Evolutionary conservation across 1,284 basidiomycete genomes (phyloP).

Genomic region (Ceratobasidium sp.): DNA sequence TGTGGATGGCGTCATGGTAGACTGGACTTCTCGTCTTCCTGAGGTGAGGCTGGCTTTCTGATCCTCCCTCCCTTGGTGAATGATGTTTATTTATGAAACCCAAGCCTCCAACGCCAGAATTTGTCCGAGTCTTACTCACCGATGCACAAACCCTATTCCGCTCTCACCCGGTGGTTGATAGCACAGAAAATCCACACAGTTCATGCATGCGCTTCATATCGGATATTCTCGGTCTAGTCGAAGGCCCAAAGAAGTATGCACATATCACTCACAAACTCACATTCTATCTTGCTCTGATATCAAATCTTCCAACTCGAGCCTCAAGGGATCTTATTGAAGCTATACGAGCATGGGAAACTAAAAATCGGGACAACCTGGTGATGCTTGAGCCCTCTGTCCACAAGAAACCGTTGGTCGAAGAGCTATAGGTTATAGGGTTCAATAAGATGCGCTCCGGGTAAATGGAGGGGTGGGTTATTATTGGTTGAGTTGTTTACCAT

Average conservation of each 20-base stretch:
- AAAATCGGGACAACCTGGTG: background rate
- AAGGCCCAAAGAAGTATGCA: slow-evolving; percentile 12
- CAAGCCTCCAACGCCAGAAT: background rate
- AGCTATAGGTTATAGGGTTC: background rate
- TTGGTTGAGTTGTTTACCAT: background rate
- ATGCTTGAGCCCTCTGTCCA: background rate
- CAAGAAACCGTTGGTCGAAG: background rate
- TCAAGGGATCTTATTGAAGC: slow-evolving; percentile 5
- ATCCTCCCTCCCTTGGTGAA: background rate
- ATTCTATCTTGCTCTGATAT: slow-evolving; percentile 26
- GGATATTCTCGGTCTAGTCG: slow-evolving; percentile 7
- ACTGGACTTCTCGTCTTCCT: slow-evolving; percentile 19
- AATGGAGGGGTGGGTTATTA: background rate
- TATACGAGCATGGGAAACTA: slow-evolving; percentile 1
- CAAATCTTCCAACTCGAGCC: background rate
- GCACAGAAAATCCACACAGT: background rate
- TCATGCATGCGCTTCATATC: slow-evolving; percentile 31
- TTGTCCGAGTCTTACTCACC: background rate
- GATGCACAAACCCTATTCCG: slow-evolving; percentile 14
- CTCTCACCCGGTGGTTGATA: background rate
- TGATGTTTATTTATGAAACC: background rate
- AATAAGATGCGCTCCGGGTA: too few relatives aligned
- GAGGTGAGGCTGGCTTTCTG: background rate
- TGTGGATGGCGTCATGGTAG: slow-evolving; percentile 59
- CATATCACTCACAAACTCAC: slow-evolving; percentile 16